Conservation (phyloP, 78 protist species). For the Dictyostelium purpureum region DNA sequence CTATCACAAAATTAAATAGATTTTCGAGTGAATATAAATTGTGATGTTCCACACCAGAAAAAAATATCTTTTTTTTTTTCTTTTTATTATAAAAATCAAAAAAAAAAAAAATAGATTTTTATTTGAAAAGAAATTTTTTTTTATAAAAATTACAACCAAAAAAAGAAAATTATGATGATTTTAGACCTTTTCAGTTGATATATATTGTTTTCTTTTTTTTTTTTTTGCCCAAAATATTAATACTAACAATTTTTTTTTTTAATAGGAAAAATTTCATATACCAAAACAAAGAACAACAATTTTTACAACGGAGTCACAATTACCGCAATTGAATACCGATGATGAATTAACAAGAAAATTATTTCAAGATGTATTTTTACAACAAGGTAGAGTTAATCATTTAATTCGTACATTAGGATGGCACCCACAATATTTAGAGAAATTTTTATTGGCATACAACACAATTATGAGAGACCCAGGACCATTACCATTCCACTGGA, state of each 20-base stretch:
- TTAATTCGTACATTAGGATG: conserved; percentile 51
- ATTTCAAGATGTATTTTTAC: conserved; percentile 73
- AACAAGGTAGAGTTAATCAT: conserved; percentile 77
- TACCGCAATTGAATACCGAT: conserved; percentile 53
- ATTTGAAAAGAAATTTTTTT: background rate
- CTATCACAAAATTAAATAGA: too few relatives aligned
- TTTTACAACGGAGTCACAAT: conserved; percentile 46
- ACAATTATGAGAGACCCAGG: conserved; percentile 83
- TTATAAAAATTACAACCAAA: background rate
- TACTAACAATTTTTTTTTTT: background rate
- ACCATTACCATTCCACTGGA: conserved; percentile 81
- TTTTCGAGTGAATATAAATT: too few relatives aligned
- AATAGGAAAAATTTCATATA: conserved; percentile 72
- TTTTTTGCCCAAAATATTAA: background rate
- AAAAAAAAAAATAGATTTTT: background rate
- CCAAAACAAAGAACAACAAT: conserved; percentile 69
- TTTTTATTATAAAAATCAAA: background rate
- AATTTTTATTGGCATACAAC: conserved; percentile 49
- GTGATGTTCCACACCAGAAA: too few relatives aligned
- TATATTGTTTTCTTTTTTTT: background rate
- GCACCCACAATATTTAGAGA: conserved; percentile 79
- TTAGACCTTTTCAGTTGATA: too few relatives aligned
- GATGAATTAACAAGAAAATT: conserved; percentile 62
- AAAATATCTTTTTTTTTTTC: too few relatives aligned
- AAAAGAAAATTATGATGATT: background rate